These are phyloP conservation scores for Orbilia brochopaga DNA, from an alignment of 2,329 filamentous ascomycete genomes.

Conservation along the genomic window DNA sequence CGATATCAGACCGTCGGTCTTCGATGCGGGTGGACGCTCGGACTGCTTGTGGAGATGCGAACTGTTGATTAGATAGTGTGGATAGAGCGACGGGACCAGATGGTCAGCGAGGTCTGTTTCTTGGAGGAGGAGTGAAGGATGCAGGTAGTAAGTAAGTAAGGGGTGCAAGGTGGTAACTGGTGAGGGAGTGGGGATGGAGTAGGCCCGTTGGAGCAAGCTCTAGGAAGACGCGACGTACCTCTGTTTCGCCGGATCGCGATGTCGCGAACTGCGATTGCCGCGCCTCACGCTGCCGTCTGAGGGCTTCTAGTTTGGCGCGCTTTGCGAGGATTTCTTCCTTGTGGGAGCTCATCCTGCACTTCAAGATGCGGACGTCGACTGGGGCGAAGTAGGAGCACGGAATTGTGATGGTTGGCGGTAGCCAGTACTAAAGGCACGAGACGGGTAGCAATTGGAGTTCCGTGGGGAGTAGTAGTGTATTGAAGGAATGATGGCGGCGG, in stretches of 20 bases:
- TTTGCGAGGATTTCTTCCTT: constrained; percentile 97
- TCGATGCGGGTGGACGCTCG: constrained; percentile 29
- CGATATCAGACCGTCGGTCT: constrained; percentile 68
- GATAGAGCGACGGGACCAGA: constrained; percentile 13
- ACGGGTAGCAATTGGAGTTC: background rate
- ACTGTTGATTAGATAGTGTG: constrained; percentile 27
- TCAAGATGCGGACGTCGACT: constrained; percentile 28
- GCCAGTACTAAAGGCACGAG: background rate
- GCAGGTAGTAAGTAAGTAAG: no score
- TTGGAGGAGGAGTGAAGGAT: background rate
- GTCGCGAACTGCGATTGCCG: constrained; percentile 74
- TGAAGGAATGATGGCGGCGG: background rate
- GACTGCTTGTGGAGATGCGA: constrained; percentile 44
- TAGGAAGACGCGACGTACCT: constrained; percentile 68
- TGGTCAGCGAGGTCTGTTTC: constrained; percentile 29
- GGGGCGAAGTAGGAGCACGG: constrained; percentile 43
- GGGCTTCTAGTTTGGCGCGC: constrained; percentile 93
- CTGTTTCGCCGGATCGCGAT: constrained; percentile 72
- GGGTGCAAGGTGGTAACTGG: background rate
- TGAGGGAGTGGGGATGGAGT: background rate
- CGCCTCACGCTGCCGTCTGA: constrained; percentile 81
- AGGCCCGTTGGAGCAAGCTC: background rate
- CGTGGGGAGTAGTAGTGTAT: background rate
- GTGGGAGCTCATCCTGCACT: constrained; percentile 67
- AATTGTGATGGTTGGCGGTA: constrained; percentile 15